phyloP scores from a whole-genome alignment of 768 basidiomycete genomes.

The Coprinopsis marcescibilis region DNA sequence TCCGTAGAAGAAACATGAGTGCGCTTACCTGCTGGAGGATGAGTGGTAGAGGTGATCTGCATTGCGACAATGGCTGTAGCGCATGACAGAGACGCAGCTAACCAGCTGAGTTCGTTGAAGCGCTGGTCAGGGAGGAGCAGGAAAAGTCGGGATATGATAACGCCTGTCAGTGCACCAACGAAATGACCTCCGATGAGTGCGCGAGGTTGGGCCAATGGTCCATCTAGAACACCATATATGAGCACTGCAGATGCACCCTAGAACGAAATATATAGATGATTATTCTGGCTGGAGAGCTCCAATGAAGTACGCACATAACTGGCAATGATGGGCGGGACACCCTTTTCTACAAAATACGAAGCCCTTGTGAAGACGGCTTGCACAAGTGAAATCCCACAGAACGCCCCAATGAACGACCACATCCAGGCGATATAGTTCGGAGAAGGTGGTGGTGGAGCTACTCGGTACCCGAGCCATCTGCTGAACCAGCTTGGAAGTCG shows the following conservation, averaged over 20 bases:
- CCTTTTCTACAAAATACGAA: constrained; percentile 39
- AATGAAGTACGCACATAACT: constrained; percentile 37
- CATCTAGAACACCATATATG: constrained; percentile 47
- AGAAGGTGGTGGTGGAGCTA: not conserved
- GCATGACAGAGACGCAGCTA: constrained; percentile 41
- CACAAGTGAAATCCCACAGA: constrained; percentile 42
- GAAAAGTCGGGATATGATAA: constrained; percentile 48
- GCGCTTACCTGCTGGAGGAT: constrained; percentile 44
- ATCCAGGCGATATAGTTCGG: constrained; percentile 29
- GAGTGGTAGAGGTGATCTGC: constrained; percentile 46
- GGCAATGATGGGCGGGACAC: constrained; percentile 42
- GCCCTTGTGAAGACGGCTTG: constrained; percentile 45
- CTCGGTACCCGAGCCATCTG: not conserved
- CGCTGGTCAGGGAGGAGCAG: constrained; percentile 35
- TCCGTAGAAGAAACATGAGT: not conserved
- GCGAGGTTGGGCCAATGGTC: constrained; percentile 48
- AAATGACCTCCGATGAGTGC: constrained; percentile 47
- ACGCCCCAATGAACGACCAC: constrained; percentile 50
- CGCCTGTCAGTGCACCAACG: constrained; percentile 41
- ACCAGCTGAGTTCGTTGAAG: constrained; percentile 40
- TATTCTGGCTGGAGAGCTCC: not conserved
- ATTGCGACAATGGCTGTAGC: constrained; percentile 41
- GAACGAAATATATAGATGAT: not conserved
- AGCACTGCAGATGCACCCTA: constrained; percentile 54
- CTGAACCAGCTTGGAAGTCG: not conserved